Base-by-base conservation (phyloP, 2,329 filamentous ascomycete genomes). In the Colletotrichum sp. region DNA sequence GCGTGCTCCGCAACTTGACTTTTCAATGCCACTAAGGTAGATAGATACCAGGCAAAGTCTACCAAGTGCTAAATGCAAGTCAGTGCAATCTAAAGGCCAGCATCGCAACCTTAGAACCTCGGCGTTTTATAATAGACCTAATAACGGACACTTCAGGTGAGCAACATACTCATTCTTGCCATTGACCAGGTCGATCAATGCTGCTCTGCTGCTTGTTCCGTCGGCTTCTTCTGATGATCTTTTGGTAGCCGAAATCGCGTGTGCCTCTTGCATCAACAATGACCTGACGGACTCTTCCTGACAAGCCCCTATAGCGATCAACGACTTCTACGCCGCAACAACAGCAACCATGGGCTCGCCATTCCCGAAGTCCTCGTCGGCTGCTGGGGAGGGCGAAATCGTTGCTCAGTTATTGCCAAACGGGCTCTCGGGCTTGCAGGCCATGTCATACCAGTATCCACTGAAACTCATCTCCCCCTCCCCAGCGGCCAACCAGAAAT, bases 381-480 rank as follows among this genome's bases (percentile, higher is more conserved):
- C 89, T 69, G 91, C 96, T 26, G 97, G 97, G 73, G 89, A 95
- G 81, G 97, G 97, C 76, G 90, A 89, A 78, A 94, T 98, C 78
- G 89, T 95, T 69, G 92, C 95, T 73, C 91, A 91, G 24, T 86
- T 94, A 7, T 89, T 96, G 12, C 95, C 96, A 43, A 92, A 93
- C 36, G 89, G 90, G 30, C 90, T 90, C 63, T 95, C 95, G 16
- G 92, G 92, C 61, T 89, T 98, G 34, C 91, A 93, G 76, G 91
- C 89, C 36, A 91, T 98, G 78, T 93, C 93, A 43, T 98, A 97
- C 83, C 95, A 98, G 83, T 99, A 98, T 81, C 97, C 97, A 2
- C 89, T 99, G 62, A 99, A 99, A 84, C 90, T 99, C 73, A 95
- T 99, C 76, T 94, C 96, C 0, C 95, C 96, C 2, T 90, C 93